phyloP scores from a whole-genome alignment of 192 early-diverging fungal genomes.

The Coemansia sp. region DNA sequence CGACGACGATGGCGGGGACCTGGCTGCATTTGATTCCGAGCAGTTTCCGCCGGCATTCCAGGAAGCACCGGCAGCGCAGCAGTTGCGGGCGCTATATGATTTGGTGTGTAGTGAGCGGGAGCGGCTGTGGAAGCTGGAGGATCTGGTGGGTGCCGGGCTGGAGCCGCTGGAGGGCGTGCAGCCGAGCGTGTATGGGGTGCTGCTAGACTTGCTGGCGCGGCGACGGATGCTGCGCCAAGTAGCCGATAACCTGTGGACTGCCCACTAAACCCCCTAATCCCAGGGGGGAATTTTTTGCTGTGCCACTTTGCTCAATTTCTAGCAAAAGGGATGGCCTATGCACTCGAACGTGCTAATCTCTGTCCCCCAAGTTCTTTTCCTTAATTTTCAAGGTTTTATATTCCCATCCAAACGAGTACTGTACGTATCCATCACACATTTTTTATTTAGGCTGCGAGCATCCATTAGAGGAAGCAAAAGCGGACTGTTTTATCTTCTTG shows the following conservation, averaged over 20 bases:
- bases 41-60: slow-evolving; percentile 39
- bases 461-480: neutral
- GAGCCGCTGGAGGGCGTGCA: slow-evolving; percentile 15
- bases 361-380: neutral
- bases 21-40: slow-evolving; percentile 15
- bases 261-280: slow-evolving; percentile 23
- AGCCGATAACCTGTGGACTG: slow-evolving; percentile 33
- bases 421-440: slow-evolving; percentile 3
- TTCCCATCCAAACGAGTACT: neutral
- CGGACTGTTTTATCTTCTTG: neutral
- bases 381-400: neutral
- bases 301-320: neutral
- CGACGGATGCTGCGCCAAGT: slow-evolving; percentile 34
- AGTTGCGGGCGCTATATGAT: slow-evolving; percentile 29
- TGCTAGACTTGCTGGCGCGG: slow-evolving; percentile 37
- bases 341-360: neutral
- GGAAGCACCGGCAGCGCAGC: slow-evolving; percentile 19
- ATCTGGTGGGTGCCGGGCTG: slow-evolving; percentile 11
- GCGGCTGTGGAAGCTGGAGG: slow-evolving; percentile 37
- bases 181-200: slow-evolving; percentile 14
- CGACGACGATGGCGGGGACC: slow-evolving; percentile 3
- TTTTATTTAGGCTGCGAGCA: slow-evolving; percentile 3
- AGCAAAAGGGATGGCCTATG: neutral
- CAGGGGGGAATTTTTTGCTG: neutral
- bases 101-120: slow-evolving; percentile 21